Conservation (phyloP, 305 asterid genomes). For the Solanum hybrid region DNA sequence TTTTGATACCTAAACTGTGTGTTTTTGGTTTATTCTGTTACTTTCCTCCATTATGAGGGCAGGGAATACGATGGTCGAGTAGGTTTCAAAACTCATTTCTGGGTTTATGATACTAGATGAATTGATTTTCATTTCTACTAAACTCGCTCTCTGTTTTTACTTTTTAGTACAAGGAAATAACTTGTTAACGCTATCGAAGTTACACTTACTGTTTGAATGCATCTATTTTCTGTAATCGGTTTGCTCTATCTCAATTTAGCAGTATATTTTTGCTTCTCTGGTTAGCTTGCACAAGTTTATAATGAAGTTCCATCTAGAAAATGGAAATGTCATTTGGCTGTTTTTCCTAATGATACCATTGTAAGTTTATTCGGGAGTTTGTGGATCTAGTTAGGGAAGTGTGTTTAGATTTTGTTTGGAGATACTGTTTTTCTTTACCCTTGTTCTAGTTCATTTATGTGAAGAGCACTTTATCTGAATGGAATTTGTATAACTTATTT, state of each 20-base stretch:
- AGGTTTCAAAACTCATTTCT: neutral
- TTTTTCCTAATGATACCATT: neutral
- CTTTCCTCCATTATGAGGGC: neutral
- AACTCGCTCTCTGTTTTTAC: neutral
- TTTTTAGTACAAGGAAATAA: constrained; percentile 2
- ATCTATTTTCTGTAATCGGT: neutral
- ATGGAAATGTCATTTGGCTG: neutral
- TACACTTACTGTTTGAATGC: neutral
- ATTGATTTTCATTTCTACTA: neutral
- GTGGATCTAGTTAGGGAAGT: neutral
- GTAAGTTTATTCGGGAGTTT: neutral
- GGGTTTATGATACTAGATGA: neutral
- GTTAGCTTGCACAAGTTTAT: neutral
- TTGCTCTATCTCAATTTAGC: neutral
- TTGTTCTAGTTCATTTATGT: neutral
- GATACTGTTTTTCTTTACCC: neutral
- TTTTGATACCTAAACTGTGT: neutral
- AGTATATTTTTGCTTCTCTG: neutral
- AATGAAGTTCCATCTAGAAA: neutral
- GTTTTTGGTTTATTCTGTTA: neutral
- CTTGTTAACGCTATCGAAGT: neutral
- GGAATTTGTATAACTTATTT: constrained; percentile 11
- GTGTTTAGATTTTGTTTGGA: neutral
- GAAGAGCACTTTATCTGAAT: neutral
- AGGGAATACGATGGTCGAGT: neutral